Conservation (phyloP, 768 basidiomycete genomes). For the Porphyrellus cyaneotinctus region DNA sequence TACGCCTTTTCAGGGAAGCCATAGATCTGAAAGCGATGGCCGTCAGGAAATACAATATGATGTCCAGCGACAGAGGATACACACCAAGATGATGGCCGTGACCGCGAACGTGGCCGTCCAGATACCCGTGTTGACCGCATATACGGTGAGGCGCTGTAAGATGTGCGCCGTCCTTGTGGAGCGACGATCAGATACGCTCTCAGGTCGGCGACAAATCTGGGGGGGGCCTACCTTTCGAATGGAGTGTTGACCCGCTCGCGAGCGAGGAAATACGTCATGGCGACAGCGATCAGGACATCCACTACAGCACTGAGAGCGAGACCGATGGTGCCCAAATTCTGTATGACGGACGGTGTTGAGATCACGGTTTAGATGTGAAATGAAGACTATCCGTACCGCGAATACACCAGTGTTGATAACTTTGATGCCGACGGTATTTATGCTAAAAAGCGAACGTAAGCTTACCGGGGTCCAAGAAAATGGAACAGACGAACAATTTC, state of each 20-base stretch:
- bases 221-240: neutral
- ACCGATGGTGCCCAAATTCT: neutral
- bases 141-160: constrained; percentile 9
- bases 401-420: too few species aligned
- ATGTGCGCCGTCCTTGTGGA: constrained; percentile 2
- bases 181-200: neutral
- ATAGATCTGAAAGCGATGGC: neutral
- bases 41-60: neutral
- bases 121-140: constrained; percentile 29
- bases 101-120: constrained; percentile 49
- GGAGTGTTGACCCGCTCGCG: neutral
- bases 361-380: neutral
- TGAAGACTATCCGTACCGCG: too few species aligned
- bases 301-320: neutral
- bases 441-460: too few species aligned
- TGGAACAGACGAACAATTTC: too few species aligned
- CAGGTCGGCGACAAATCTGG: neutral
- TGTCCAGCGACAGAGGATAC: constrained; percentile 25
- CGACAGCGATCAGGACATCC: constrained; percentile 7
- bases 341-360: neutral
- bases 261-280: constrained; percentile 1
- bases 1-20: neutral
- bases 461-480: too few species aligned
- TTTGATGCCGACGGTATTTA: too few species aligned
- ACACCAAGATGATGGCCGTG: constrained; percentile 40